Conservation (phyloP, 2,329 filamentous ascomycete genomes). For the Nigrospora osmanthi region DNA sequence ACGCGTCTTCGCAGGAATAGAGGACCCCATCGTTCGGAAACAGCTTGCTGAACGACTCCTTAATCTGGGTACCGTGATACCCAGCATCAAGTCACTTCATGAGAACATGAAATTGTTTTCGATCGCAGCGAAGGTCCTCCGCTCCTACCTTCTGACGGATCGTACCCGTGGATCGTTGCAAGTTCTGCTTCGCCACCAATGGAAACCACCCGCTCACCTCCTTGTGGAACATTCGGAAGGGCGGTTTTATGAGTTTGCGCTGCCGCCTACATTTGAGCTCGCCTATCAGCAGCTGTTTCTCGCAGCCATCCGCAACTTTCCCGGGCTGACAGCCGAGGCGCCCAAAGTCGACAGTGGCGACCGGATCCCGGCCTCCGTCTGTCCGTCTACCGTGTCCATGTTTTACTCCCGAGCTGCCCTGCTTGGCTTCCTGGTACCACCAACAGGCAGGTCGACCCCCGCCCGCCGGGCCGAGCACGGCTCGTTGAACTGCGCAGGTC, state of each 20-base stretch:
- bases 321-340: not conserved
- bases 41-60: not conserved
- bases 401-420: not conserved
- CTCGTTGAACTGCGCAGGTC: not conserved
- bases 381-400: not conserved
- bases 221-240: not conserved
- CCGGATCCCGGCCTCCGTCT: not conserved
- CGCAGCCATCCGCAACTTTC: not conserved
- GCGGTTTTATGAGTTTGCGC: not conserved
- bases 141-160: not conserved
- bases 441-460: too few species aligned
- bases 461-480: not conserved
- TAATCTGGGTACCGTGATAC: not conserved
- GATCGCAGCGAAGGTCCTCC: not conserved
- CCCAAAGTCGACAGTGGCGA: not conserved
- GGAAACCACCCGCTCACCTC: not conserved
- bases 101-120: not conserved
- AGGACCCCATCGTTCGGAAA: not conserved
- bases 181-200: not conserved
- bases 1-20: not conserved
- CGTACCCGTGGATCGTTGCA: not conserved
- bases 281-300: not conserved
- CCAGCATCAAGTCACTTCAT: not conserved
- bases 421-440: not conserved
- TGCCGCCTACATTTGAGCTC: not conserved